Conservation (phyloP, 768 basidiomycete genomes). For the Boletus tylopilopsis region DNA sequence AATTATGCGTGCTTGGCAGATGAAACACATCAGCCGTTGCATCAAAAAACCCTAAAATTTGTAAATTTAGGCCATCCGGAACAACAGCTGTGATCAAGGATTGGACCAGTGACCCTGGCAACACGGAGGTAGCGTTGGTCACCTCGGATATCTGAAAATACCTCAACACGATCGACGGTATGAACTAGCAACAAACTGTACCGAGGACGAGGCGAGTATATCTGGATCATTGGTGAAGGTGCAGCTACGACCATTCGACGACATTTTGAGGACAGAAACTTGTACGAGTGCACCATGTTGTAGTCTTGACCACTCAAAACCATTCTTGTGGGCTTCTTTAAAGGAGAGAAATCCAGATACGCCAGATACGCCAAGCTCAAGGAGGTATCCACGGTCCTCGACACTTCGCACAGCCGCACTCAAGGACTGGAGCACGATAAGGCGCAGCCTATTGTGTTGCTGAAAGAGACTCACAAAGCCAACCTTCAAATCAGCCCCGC, state of each 20-base stretch:
- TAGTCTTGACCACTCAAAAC: constrained; percentile 35
- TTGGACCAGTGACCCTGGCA: constrained; percentile 84
- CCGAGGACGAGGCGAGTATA: constrained; percentile 49
- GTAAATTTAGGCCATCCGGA: constrained; percentile 76
- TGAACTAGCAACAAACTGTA: constrained; percentile 33
- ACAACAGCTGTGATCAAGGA: constrained; percentile 75
- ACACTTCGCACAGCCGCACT: constrained; percentile 75
- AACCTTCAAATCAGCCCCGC: constrained; percentile 67
- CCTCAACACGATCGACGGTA: constrained; percentile 1
- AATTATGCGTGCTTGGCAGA: constrained; percentile 42
- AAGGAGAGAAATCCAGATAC: constrained; percentile 83
- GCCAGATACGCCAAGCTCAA: constrained; percentile 79
- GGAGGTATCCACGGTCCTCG: constrained; percentile 93
- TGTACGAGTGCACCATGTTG: constrained; percentile 66
- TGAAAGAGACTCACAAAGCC: constrained; percentile 61
- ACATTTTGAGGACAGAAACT: constrained; percentile 60
- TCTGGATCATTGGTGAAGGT: constrained; percentile 56
- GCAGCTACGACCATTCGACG: constrained; percentile 77
- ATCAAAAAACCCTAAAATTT: constrained; percentile 88
- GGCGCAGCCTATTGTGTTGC: neutral
- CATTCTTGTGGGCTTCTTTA: constrained; percentile 54
- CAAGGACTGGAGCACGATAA: constrained; percentile 49
- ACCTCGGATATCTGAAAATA: constrained; percentile 65
- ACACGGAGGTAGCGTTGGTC: constrained; percentile 70
- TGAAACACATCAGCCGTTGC: constrained; percentile 87